Conservation (phyloP, 371 early-diverging fungal genomes). For the Mortierella sp. region DNA sequence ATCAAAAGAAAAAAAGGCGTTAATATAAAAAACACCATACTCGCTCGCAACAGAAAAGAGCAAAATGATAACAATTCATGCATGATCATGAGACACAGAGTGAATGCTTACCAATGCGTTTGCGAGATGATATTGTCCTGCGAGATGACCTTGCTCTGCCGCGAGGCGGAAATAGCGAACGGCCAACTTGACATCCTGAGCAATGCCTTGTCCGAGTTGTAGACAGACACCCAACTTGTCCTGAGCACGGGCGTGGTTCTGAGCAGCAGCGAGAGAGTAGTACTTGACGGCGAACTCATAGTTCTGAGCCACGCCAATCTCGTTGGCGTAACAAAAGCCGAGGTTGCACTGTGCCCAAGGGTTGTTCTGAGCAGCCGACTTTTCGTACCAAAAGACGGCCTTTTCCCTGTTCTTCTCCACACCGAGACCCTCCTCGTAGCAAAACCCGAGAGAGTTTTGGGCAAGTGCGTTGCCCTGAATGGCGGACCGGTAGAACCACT, state of each 20-base stretch:
- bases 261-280: conserved; percentile 64
- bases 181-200: conserved; percentile 69
- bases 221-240: conserved; percentile 84
- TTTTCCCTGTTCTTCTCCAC: conserved; percentile 71
- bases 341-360: conserved; percentile 89
- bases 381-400: conserved; percentile 80
- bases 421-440: conserved; percentile 86
- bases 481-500: conserved; percentile 77
- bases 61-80: not conserved
- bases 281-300: conserved; percentile 66
- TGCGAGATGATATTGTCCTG: conserved; percentile 76
- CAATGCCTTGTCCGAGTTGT: conserved; percentile 81
- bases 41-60: not conserved
- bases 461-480: conserved; percentile 84
- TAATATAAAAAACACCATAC: not conserved
- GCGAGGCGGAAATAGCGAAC: conserved; percentile 73
- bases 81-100: not conserved
- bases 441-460: conserved; percentile 80
- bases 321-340: conserved; percentile 90
- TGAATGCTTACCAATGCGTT: conserved; percentile 57
- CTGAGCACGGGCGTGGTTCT: conserved; percentile 58
- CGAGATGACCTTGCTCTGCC: conserved; percentile 74
- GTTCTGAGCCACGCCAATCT: conserved; percentile 72
- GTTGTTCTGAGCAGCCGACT: conserved; percentile 86
- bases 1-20: not conserved